Evolutionary conservation across 2,329 filamentous ascomycete genomes (phyloP).

Genomic region (Teratosphaeria nubilosa): DNA sequence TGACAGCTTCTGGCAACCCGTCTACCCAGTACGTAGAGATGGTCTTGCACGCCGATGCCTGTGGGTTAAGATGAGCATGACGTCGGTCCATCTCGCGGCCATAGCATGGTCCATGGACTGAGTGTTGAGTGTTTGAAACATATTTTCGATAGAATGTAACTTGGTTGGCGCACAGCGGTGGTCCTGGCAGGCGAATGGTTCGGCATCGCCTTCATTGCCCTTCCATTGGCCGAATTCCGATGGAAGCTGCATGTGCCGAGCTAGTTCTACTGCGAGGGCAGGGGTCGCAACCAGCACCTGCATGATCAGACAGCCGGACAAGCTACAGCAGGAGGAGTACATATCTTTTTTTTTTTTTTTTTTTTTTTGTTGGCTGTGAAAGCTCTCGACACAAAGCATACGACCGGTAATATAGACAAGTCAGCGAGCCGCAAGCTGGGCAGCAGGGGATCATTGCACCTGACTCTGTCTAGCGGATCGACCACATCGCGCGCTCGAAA

Average conservation of each 20-base stretch:
- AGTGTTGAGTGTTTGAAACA: not conserved
- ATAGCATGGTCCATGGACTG: too few relatives aligned
- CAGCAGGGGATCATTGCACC: not conserved
- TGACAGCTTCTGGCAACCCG: too few relatives aligned
- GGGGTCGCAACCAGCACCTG: not conserved
- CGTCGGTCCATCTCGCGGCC: too few relatives aligned
- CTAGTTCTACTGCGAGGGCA: not conserved
- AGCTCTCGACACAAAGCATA: not conserved
- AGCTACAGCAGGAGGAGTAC: not conserved
- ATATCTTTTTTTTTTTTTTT: too few relatives aligned
- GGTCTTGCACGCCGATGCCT: too few relatives aligned
- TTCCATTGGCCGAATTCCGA: too few relatives aligned
- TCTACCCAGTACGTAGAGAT: too few relatives aligned
- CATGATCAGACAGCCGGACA: not conserved
- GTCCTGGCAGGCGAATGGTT: too few relatives aligned
- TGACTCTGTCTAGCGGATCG: not conserved
- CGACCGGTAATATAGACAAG: not conserved
- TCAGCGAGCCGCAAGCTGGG: not conserved
- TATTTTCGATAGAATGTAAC: not conserved
- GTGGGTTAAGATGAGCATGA: too few relatives aligned
- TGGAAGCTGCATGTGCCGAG: too few relatives aligned
- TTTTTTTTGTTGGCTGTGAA: not conserved
- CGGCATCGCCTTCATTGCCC: too few relatives aligned
- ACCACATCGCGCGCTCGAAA: not conserved
- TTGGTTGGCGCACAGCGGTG: too few relatives aligned